These are phyloP conservation scores for carrot (Daucus carota) DNA, from an alignment of 129 eudicot genomes.

Conservation along the genomic window DNA sequence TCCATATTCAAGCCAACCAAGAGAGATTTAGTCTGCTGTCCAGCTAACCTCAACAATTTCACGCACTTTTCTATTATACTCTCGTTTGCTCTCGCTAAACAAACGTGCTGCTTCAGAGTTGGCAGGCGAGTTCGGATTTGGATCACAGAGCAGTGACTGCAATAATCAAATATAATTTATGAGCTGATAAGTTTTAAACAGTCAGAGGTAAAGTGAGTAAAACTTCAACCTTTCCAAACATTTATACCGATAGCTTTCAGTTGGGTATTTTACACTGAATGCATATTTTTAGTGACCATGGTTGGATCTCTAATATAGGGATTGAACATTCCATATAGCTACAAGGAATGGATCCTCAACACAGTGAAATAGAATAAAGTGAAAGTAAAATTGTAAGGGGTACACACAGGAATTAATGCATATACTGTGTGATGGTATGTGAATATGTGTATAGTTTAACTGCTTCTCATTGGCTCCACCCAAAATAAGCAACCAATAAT, in stretches of 20 bases:
- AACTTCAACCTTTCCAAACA: background rate
- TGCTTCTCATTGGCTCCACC: background rate
- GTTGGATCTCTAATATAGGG: background rate
- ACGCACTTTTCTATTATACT: slow-evolving; percentile 4
- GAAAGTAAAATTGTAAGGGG: background rate
- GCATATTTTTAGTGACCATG: background rate
- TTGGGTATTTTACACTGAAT: background rate
- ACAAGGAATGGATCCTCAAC: background rate
- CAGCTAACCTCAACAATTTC: slow-evolving; percentile 7
- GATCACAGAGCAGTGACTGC: slow-evolving; percentile 4
- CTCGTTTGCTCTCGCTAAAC: slow-evolving; percentile 4
- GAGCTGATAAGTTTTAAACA: background rate
- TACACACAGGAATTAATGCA: background rate
- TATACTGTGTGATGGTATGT: background rate
- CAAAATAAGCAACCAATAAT: background rate
- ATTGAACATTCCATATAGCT: background rate
- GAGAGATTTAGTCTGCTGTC: background rate
- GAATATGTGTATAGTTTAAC: too few species aligned
- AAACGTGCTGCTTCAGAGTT: slow-evolving; percentile 3
- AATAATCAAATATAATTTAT: background rate
- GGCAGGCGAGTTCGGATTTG: slow-evolving; percentile 7
- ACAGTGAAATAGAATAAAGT: background rate
- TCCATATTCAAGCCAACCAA: background rate
- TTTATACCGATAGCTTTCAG: background rate
- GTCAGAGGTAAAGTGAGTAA: background rate